Conservation (phyloP, 352 stramenopile genomes). For the Phytophthora constricta region DNA sequence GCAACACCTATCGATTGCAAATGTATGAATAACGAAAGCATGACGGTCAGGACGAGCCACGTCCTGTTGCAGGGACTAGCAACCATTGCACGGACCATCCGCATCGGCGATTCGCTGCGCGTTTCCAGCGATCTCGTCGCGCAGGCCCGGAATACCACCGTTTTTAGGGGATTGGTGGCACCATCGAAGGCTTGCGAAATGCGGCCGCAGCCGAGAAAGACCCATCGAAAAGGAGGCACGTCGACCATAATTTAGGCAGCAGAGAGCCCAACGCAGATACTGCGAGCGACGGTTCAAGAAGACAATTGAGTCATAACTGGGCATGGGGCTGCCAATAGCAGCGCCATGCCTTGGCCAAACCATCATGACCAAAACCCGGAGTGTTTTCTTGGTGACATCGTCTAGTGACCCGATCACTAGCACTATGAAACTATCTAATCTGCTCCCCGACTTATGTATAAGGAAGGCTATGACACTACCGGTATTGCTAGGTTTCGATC, state of each 20-base stretch:
- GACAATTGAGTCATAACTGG: too few relatives aligned
- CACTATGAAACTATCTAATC: too few relatives aligned
- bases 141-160: conserved; percentile 49
- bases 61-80: background rate
- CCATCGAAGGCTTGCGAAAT: conserved; percentile 70
- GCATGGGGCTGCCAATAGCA: too few relatives aligned
- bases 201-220: conserved; percentile 71
- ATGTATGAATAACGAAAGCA: background rate
- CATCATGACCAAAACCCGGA: too few relatives aligned
- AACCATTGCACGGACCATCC: conserved; percentile 36
- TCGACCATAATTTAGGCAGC: conserved; percentile 3
- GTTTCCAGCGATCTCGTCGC: conserved; percentile 54
- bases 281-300: background rate
- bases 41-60: background rate
- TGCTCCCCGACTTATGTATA: too few relatives aligned
- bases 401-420: too few relatives aligned
- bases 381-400: too few relatives aligned
- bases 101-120: conserved; percentile 53
- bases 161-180: conserved; percentile 41
- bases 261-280: too few relatives aligned
- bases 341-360: too few relatives aligned
- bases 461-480: too few relatives aligned
- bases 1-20: conserved; percentile 45
- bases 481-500: too few relatives aligned
- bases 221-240: conserved; percentile 50